Evolutionary conservation across 371 early-diverging fungal genomes (phyloP), one percentile per base, ranked within the genome.

Genomic region (Syncephalis fuscata): DNA sequence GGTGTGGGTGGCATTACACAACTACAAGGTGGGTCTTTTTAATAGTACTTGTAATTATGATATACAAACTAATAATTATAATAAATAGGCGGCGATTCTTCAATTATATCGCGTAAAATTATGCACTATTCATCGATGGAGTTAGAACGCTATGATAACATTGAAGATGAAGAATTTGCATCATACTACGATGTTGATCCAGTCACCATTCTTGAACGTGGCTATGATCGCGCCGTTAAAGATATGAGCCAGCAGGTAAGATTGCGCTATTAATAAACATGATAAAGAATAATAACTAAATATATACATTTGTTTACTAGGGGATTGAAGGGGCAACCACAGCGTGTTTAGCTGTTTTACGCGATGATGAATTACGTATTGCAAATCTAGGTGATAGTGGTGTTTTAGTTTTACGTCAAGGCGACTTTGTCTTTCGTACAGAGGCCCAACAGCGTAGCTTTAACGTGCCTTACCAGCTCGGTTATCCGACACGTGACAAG

Each of bases 381-480:
- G 85, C 91, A 14, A 92, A 92, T 50, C 67, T 96, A 39, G 97
- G 97, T 23, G 97, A 96, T 60, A 89, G 91, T 54, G 90, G 90
- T 0, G 67, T 94, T 39, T 70, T 80, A 26, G 68, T 96, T 7
- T 80, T 94, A 47, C 82, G 97, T 16, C 72, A 80, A 48, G 79
- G 80, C 46, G 80, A 83, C 48, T 74, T 85, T 56, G 68, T 91
- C 7, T 94, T 93, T 59, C 77, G 92, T 27, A 91, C 82, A 24
- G 92, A 93, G 60, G 85, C 84, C 55, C 85, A 83, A 49, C 88
- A 87, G 52, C 85, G 84, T 59, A 73, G 81, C 19, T 85, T 85
- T 57, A 85, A 85, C 51, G 83, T 70, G 48, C 88, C 88, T 8
- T 84, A 76, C 48, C 88, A 87, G 52, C 65, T 87, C 11, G 82